Percentiles rank a stretch among this genome's conserved stretches.
Conservation (phyloP, 2,329 filamentous ascomycete genomes). For the Colletotrichum salicis region DNA sequence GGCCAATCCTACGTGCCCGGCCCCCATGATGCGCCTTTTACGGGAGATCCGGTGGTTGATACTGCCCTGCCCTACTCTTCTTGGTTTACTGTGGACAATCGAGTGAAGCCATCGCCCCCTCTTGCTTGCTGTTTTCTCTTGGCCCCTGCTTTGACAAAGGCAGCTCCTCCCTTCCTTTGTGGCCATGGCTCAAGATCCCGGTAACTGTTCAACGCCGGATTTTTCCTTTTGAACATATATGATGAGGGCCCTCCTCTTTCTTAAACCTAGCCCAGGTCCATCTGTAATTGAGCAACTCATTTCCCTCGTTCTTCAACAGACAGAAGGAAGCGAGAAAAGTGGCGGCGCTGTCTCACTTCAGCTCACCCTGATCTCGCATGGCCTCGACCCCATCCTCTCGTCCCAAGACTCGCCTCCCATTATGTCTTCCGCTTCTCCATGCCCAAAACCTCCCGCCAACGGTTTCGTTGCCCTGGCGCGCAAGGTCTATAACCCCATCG, state of each 20-base stretch:
- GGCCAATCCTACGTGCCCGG: slow-evolving; percentile 9
- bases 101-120: slow-evolving; percentile 9
- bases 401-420: neutral
- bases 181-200: neutral
- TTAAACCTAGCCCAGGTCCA: neutral
- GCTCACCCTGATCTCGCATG: neutral
- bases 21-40: slow-evolving; percentile 6
- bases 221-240: neutral
- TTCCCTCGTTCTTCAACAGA: slow-evolving; percentile 19
- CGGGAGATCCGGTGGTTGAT: neutral
- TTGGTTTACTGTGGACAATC: neutral
- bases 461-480: slow-evolving; percentile 37
- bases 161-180: neutral
- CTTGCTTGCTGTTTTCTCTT: neutral
- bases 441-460: slow-evolving; percentile 31
- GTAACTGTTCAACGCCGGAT: too few relatives aligned
- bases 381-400: neutral
- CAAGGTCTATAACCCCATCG: slow-evolving; percentile 56
- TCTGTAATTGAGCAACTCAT: neutral
- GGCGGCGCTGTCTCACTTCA: slow-evolving; percentile 14
- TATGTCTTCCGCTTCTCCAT: slow-evolving; percentile 16
- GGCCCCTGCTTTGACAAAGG: neutral
- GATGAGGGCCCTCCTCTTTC: neutral
- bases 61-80: neutral
- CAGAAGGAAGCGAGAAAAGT: slow-evolving; percentile 13